phyloP scores from a whole-genome alignment of 495 filamentous ascomycete genomes.

The Bombardia bombarda region DNA sequence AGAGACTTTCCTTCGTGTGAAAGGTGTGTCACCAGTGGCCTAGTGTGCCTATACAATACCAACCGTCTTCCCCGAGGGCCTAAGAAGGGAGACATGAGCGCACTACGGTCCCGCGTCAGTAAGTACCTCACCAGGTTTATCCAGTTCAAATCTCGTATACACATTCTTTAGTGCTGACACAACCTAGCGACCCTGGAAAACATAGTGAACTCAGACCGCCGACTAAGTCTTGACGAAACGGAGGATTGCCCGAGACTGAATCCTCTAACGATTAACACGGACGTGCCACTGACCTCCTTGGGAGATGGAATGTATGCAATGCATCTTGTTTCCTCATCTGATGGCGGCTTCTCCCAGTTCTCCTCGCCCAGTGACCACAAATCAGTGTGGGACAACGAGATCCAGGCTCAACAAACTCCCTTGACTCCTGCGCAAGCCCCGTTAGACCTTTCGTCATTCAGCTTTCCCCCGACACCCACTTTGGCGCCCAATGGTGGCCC shows the following conservation, averaged over 20 bases:
- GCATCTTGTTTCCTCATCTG: conserved; percentile 1
- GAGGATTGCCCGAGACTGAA: background rate
- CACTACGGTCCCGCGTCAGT: conserved; percentile 41
- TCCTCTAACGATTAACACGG: too few species aligned
- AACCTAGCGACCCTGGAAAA: background rate
- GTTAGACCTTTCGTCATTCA: conserved; percentile 16
- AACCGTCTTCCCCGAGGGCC: conserved; percentile 41
- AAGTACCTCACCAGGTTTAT: conserved; percentile 9
- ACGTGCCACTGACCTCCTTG: too few species aligned
- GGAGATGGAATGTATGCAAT: background rate
- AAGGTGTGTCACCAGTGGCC: conserved; percentile 40
- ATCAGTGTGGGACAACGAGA: conserved; percentile 15
- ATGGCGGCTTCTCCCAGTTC: conserved; percentile 5
- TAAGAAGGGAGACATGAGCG: conserved; percentile 46
- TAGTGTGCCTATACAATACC: conserved; percentile 41
- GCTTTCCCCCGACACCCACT: conserved; percentile 24
- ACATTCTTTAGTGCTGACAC: background rate
- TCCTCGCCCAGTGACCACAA: conserved; percentile 12
- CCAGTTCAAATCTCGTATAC: background rate
- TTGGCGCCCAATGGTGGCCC: conserved; percentile 12
- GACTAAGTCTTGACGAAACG: conserved; percentile 26
- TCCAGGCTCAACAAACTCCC: conserved; percentile 12
- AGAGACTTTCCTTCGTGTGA: conserved; percentile 44
- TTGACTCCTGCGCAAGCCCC: conserved; percentile 13
- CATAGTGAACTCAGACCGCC: conserved; percentile 27